Evolutionary conservation across 306 rosid species (phyloP), one percentile per base, ranked within the genome.

Genomic region (Malus sieversii): DNA sequence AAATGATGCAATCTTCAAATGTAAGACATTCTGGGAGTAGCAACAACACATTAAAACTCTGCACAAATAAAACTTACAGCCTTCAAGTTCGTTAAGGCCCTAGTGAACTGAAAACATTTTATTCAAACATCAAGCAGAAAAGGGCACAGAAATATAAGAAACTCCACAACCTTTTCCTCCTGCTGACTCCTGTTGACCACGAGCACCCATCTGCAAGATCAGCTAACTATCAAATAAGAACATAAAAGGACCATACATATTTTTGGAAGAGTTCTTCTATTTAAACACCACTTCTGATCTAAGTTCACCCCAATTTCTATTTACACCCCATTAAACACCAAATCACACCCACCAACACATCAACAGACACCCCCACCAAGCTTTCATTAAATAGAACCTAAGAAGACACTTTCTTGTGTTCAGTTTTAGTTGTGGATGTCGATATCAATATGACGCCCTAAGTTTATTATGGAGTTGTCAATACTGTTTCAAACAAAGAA

Each of bases 141-240:
- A n/a, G 70, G 48, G 38, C 2, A 74, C 58, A 38, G 70, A 75
- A 80, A 48, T 52, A 70, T 55, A 27, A 59, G 70, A 70, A 68
- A 29, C 71, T 32, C 81, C 52, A 4, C 30, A 15, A 44, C 33
- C 52, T 38, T 25, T 72, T 76, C 81, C 44, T 74, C 85, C 19
- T 80, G 71, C 75, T 74, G 74, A 66, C 44, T 74, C 85, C 19
- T 80, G 71, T 73, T 74, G 74, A 66, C 85, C 71, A 4, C 73
- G 69, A 70, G 79, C 68, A 16, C 75, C 78, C 63, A 79, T 83
- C 90, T 88, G 83, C 85, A 80, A 76, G 61, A 73, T 44, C 40
- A 73, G 68, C 42, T 72, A 67, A 14, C 25, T n/a, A 73, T 84
- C 45, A 70, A 38, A 71, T 25, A 42, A 75, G 60, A 84, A 78